phyloP scores from a whole-genome alignment of 805 yeast species.

The Ascoidea rubescens region DNA sequence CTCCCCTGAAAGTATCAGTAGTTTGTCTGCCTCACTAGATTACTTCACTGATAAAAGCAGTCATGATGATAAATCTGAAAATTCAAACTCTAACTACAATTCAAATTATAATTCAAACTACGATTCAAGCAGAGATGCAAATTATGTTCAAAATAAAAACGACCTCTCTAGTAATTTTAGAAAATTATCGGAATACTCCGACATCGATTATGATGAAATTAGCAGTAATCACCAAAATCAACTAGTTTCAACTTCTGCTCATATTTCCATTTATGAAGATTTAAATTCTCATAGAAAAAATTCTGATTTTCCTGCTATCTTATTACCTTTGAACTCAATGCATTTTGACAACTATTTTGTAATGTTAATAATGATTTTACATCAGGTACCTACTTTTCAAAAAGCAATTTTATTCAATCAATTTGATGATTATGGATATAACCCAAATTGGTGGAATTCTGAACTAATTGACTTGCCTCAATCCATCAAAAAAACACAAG shows the following conservation, averaged over 20 bases:
- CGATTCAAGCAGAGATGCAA: background rate
- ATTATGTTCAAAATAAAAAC: no score
- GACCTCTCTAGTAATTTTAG: background rate
- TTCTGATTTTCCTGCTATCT: background rate
- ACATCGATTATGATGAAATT: no score
- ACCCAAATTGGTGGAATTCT: background rate
- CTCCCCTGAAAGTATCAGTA: background rate
- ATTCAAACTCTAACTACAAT: background rate
- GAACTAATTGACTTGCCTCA: background rate
- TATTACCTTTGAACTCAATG: background rate
- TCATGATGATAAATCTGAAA: no score
- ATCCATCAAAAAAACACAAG: no score
- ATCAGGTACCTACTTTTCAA: background rate
- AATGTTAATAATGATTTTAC: background rate
- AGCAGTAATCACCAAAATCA: background rate
- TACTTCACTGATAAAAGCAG: background rate
- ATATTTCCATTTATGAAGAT: background rate
- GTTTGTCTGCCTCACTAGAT: background rate
- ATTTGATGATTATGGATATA: background rate
- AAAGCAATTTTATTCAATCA: background rate
- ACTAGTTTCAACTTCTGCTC: no score
- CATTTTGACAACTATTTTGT: no score
- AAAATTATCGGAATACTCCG: background rate
- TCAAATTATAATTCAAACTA: background rate
- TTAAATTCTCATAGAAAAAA: no score